Percentiles rank a stretch among this genome's conserved stretches.
These are phyloP conservation scores for Aspergillus aculeatinus DNA, from an alignment of 2,329 filamentous ascomycete species.

Conservation along the genomic window DNA sequence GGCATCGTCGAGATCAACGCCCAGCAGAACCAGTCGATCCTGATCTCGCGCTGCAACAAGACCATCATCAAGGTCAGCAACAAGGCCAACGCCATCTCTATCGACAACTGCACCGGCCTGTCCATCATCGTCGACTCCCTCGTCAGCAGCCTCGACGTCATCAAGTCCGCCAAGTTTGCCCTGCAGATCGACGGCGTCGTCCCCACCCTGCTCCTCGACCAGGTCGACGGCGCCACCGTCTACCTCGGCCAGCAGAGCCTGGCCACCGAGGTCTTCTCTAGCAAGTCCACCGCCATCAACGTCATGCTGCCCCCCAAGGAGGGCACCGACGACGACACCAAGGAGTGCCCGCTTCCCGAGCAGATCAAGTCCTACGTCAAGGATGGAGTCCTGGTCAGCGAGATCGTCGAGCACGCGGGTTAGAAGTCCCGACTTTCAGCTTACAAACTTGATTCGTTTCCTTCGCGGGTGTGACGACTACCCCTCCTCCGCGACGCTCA, in stretches of 20 bases:
- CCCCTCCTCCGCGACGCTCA: no score
- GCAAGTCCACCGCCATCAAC: constrained; percentile 85
- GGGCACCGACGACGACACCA: constrained; percentile 72
- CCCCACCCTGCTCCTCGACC: constrained; percentile 86
- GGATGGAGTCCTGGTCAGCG: constrained; percentile 75
- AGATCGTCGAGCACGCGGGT: constrained; percentile 93
- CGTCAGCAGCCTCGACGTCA: constrained; percentile 87
- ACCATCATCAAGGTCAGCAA: constrained; percentile 84
- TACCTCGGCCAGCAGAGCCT: constrained; percentile 81
- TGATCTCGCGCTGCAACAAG: constrained; percentile 90
- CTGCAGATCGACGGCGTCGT: constrained; percentile 85
- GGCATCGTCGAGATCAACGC: constrained; percentile 79
- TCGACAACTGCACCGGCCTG: constrained; percentile 83
- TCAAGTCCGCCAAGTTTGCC: constrained; percentile 92
- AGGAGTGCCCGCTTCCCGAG: constrained; percentile 81
- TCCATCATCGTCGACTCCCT: constrained; percentile 87
- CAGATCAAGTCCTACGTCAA: constrained; percentile 83
- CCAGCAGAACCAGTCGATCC: constrained; percentile 78
- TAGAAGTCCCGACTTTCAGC: constrained; percentile 40
- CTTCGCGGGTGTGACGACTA: neutral
- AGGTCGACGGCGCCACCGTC: constrained; percentile 84
- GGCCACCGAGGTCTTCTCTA: constrained; percentile 79
- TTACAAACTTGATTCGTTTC: neutral
- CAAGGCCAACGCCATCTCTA: constrained; percentile 94
- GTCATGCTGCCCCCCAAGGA: constrained; percentile 73